These are phyloP conservation scores for Leishmania turanica DNA, from an alignment of 208 protist species.

Conservation along the genomic window DNA sequence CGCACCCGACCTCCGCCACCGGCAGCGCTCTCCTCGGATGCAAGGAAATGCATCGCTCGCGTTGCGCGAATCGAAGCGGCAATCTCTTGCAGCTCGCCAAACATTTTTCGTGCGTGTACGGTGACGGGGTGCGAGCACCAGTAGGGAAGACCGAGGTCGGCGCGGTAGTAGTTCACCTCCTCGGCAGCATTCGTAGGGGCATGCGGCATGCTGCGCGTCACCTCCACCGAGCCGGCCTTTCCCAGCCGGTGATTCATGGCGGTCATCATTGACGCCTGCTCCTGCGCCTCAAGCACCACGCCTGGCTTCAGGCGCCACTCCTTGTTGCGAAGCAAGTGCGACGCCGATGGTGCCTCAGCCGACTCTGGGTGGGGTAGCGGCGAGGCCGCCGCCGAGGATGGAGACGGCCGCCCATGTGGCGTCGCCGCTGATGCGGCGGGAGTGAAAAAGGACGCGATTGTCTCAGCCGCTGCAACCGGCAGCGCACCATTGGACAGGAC, in stretches of 20 bases:
- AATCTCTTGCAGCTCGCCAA: conserved; percentile 34
- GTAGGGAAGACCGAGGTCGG: conserved; percentile 34
- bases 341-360: neutral
- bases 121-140: conserved; percentile 45
- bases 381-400: neutral
- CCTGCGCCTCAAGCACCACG: conserved; percentile 7
- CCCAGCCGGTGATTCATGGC: conserved; percentile 12
- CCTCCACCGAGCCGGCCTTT: neutral
- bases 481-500: conserved; percentile 22
- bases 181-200: conserved; percentile 2
- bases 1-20: neutral
- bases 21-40: conserved; percentile 5
- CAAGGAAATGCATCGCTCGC: conserved; percentile 25
- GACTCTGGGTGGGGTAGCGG: neutral
- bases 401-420: neutral
- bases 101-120: conserved; percentile 26
- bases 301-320: conserved; percentile 29
- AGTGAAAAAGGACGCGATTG: conserved; percentile 21
- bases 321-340: conserved; percentile 13
- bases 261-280: neutral
- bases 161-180: conserved; percentile 31
- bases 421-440: neutral
- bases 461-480: conserved; percentile 12
- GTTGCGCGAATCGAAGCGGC: conserved; percentile 34
- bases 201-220: neutral